These are phyloP conservation scores for Pichia thaimueangensis DNA, from an alignment of 805 yeast species.

Conservation along the genomic window DNA sequence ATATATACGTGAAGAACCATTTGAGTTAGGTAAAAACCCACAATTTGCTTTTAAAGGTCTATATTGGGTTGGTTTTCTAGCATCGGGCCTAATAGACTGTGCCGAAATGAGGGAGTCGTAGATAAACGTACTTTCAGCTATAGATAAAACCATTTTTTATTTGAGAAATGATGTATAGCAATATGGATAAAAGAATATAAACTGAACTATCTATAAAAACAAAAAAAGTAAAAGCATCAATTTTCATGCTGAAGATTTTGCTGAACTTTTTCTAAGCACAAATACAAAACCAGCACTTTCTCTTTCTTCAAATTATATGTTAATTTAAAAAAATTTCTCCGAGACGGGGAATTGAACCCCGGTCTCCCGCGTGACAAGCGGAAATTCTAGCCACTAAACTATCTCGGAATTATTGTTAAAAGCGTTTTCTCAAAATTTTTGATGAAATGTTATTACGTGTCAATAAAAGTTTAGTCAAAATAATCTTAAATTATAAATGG, in stretches of 20 bases:
- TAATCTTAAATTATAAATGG: no score
- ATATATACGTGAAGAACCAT: constrained; percentile 87
- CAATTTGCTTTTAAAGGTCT: constrained; percentile 82
- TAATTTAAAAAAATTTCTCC: constrained; percentile 27
- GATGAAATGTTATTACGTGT: no score
- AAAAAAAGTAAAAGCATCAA: background rate
- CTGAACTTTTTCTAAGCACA: no score
- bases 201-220: background rate
- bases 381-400: constrained; percentile 38
- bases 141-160: constrained; percentile 60
- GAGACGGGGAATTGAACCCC: constrained; percentile 40
- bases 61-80: constrained; percentile 66
- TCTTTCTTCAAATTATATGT: no score
- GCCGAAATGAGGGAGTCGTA: constrained; percentile 68
- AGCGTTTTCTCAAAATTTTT: no score
- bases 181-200: no score
- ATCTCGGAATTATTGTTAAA: constrained; percentile 29
- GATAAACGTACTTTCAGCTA: constrained; percentile 70
- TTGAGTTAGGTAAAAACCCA: constrained; percentile 76
- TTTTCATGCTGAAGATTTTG: no score
- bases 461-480: no score
- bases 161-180: no score
- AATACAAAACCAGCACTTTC: no score
- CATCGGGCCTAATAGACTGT: constrained; percentile 66
- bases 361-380: constrained; percentile 41